Evolutionary conservation across 345 rosid genomes (phyloP).

Genomic region (Dipteronia dyeriana): DNA sequence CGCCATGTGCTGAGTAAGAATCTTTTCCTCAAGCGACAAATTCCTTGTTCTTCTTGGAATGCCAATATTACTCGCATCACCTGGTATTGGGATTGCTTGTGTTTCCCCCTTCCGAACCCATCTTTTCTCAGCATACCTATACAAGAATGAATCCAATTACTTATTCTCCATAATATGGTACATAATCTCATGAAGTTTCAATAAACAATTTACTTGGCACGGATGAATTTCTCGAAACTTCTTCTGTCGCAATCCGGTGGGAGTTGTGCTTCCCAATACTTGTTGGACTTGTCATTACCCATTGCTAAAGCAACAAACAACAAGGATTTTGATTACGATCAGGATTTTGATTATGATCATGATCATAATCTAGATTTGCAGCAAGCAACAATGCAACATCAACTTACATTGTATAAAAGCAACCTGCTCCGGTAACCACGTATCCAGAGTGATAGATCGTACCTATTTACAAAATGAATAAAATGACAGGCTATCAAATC

Average conservation of each 20-base stretch:
- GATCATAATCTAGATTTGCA: no score
- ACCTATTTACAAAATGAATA: slow-evolving; percentile 32
- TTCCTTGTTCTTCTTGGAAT: slow-evolving; percentile 44
- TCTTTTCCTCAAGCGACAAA: slow-evolving; percentile 67
- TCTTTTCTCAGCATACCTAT: slow-evolving; percentile 48
- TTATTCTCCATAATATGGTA: no score
- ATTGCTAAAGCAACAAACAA: slow-evolving; percentile 34
- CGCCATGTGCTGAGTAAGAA: slow-evolving; percentile 43
- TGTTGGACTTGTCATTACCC: slow-evolving; percentile 56
- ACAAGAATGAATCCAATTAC: not conserved
- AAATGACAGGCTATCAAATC: no score
- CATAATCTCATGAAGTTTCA: no score
- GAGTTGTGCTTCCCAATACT: slow-evolving; percentile 60
- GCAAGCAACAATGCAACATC: no score
- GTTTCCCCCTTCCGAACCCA: slow-evolving; percentile 38
- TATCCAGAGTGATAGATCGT: slow-evolving; percentile 61
- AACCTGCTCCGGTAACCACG: slow-evolving; percentile 64
- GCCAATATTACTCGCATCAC: slow-evolving; percentile 20
- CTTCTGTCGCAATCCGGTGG: slow-evolving; percentile 46
- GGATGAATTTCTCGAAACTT: slow-evolving; percentile 48
- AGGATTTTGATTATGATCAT: no score
- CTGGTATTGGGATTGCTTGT: slow-evolving; percentile 34
- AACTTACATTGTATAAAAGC: slow-evolving; percentile 46
- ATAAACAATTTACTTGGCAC: slow-evolving; percentile 38
- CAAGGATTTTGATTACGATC: no score